Conservation (phyloP, 2,329 filamentous ascomycete species). For the Colletotrichum tabaci region DNA sequence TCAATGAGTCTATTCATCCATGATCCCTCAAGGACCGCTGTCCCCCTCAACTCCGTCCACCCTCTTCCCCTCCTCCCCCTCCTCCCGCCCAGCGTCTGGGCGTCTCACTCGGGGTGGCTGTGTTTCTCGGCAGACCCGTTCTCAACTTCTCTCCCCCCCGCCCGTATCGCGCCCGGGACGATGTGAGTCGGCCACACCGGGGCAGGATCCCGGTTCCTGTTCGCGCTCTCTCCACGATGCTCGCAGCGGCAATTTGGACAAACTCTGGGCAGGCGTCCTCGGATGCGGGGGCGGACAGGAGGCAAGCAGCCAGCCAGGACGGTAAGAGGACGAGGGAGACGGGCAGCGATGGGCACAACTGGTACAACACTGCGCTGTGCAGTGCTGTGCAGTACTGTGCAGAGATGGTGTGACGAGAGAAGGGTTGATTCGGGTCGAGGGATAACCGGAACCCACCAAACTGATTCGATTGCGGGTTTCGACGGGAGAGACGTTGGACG, state of each 20-base stretch:
- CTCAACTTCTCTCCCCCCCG: slow-evolving; percentile 14
- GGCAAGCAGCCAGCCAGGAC: slow-evolving; percentile 2
- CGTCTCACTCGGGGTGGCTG: slow-evolving; percentile 41
- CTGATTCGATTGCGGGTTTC: slow-evolving; percentile 25
- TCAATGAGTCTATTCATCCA: slow-evolving; percentile 15
- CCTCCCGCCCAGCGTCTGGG: slow-evolving; percentile 35
- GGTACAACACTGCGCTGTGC: neutral
- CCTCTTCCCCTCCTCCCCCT: neutral
- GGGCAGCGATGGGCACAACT: neutral
- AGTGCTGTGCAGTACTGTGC: neutral
- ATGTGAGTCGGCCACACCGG: slow-evolving; percentile 32
- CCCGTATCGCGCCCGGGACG: slow-evolving; percentile 39
- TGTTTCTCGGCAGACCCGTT: slow-evolving; percentile 41
- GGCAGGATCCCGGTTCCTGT: slow-evolving; percentile 26
- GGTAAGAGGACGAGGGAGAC: neutral
- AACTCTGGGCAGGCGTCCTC: slow-evolving; percentile 33
- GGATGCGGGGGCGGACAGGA: slow-evolving; percentile 21
- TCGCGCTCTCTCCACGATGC: slow-evolving; percentile 20
- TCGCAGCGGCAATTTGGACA: slow-evolving; percentile 26
- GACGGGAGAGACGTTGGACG: neutral
- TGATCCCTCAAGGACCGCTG: slow-evolving; percentile 4
- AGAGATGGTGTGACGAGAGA: slow-evolving; percentile 32
- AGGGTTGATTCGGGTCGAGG: slow-evolving; percentile 11
- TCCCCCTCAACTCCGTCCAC: neutral
- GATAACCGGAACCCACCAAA: slow-evolving; percentile 25